Conservation (phyloP, 2,329 filamentous ascomycete genomes). For the Calonectria hongkongensis region DNA sequence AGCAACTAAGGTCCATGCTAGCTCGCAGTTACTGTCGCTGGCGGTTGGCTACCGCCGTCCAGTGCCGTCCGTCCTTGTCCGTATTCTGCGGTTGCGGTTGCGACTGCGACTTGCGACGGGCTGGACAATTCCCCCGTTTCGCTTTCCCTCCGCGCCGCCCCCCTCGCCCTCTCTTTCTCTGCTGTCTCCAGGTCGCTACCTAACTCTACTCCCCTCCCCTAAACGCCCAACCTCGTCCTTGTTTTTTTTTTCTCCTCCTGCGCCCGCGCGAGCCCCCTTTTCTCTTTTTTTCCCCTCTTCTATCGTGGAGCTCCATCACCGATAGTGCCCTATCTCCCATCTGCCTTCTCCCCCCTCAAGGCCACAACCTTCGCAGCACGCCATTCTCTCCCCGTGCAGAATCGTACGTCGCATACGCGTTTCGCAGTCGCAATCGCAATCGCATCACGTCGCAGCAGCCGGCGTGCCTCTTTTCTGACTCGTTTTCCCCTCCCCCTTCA, state of each 20-base stretch:
- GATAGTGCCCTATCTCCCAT: conserved; percentile 37
- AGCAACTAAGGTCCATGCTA: conserved; percentile 30
- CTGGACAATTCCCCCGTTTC: conserved; percentile 41
- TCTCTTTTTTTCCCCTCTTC: conserved; percentile 25
- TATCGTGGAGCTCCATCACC: conserved; percentile 32
- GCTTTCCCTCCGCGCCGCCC: conserved; percentile 33
- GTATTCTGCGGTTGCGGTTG: conserved; percentile 47
- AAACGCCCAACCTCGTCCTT: conserved; percentile 52
- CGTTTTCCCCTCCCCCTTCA: conserved; percentile 25
- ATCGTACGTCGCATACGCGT: conserved; percentile 45
- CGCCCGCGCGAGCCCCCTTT: conserved; percentile 25
- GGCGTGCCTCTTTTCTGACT: conserved; percentile 28
- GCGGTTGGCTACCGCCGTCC: conserved; percentile 17
- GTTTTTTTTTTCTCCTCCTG: conserved; percentile 42
- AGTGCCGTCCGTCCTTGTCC: conserved; percentile 25
- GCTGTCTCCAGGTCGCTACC: conserved; percentile 33
- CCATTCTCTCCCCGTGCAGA: conserved; percentile 9
- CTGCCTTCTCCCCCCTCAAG: conserved; percentile 22
- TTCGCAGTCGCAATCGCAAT: conserved; percentile 44
- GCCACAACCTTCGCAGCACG: conserved; percentile 18
- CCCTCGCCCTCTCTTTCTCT: conserved; percentile 31
- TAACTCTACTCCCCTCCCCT: conserved; percentile 31
- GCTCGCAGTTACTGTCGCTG: conserved; percentile 22
- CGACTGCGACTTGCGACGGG: conserved; percentile 52
- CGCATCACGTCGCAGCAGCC: conserved; percentile 37